Evolutionary conservation across 192 early-diverging fungal genomes (phyloP).

Genomic region (Backusella parvicylindrica): DNA sequence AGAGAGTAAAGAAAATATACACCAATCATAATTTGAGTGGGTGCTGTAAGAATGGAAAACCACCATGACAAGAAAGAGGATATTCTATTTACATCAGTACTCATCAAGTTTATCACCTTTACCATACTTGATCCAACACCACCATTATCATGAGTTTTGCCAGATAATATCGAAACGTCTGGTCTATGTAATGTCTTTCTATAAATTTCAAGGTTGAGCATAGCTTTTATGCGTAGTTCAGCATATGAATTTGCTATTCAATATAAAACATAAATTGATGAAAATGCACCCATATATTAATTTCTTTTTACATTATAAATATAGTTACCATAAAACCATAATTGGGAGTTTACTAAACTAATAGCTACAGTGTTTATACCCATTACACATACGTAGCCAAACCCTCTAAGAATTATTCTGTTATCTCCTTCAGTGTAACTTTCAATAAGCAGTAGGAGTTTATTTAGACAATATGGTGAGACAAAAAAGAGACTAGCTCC

Average conservation of each 20-base stretch:
- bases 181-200: slow-evolving; percentile 52
- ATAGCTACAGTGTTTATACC: slow-evolving; percentile 24
- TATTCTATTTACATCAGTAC: slow-evolving; percentile 63
- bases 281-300: background rate
- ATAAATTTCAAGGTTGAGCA: slow-evolving; percentile 53
- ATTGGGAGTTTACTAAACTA: slow-evolving; percentile 20
- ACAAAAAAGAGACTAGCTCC: slow-evolving; percentile 19
- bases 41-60: slow-evolving; percentile 48
- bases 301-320: background rate
- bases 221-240: slow-evolving; percentile 19
- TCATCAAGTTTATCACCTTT: slow-evolving; percentile 69
- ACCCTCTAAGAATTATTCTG: background rate
- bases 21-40: slow-evolving; percentile 61
- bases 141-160: slow-evolving; percentile 20
- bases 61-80: slow-evolving; percentile 44
- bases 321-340: slow-evolving; percentile 20
- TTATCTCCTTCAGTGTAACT: background rate
- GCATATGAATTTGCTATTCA: slow-evolving; percentile 9
- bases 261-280: background rate
- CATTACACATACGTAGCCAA: background rate
- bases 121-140: slow-evolving; percentile 36
- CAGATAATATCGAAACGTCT: slow-evolving; percentile 36
- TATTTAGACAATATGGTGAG: slow-evolving; percentile 20
- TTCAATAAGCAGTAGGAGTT: slow-evolving; percentile 26
- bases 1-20: slow-evolving; percentile 67